Base-by-base conservation (phyloP, 2,329 filamentous ascomycete species). In the Paraphaeosphaeria minitans region DNA sequence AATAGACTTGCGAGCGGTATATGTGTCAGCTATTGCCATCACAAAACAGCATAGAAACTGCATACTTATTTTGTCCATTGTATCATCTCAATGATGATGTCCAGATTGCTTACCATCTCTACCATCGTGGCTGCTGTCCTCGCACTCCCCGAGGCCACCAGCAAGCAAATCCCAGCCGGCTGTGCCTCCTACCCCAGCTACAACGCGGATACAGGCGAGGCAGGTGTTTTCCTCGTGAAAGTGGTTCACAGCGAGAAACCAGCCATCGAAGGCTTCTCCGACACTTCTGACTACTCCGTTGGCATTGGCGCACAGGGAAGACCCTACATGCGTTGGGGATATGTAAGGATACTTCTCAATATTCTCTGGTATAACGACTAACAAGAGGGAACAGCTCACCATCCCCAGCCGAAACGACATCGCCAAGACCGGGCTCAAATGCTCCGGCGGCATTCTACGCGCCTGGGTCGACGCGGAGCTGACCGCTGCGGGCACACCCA, bases 31-130 rank as follows among this genome's bases (percentile, higher is more conserved):
- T 27, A n/a, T 27, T 6, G 24, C 24, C 24, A 6, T 27, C 24
- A 27, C 24, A 27, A 27, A 27, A 6, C 24, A 27, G 24, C n/a
- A 27, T 27, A 27, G 6, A 27, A 27, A 27, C 3, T 27, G 6
- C 24, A 27, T 27, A 27, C 24, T 6, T 27, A 27, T 27, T 27
- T 27, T 27, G n/a, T 27, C 6, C 6, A 4, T 27, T 27, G 3
- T 27, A 27, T 27, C 6, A 27, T 4, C 6, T 27, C 24, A 27
- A 27, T 27, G 6, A 57, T 60, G 58, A 22, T 75, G 67, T 9
- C 73, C 74, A 16, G 74, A 69, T 6, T 75, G 75, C 53, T 63
- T 33, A 27, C 55, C 31, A 29, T 55, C 27, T 53, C 57, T 35
- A 10, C 60, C 49, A 35, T 58, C n/a, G n/a, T 54, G 13, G 50